Base-by-base conservation (phyloP, 768 basidiomycete species). In the Tremella fuciformis region DNA sequence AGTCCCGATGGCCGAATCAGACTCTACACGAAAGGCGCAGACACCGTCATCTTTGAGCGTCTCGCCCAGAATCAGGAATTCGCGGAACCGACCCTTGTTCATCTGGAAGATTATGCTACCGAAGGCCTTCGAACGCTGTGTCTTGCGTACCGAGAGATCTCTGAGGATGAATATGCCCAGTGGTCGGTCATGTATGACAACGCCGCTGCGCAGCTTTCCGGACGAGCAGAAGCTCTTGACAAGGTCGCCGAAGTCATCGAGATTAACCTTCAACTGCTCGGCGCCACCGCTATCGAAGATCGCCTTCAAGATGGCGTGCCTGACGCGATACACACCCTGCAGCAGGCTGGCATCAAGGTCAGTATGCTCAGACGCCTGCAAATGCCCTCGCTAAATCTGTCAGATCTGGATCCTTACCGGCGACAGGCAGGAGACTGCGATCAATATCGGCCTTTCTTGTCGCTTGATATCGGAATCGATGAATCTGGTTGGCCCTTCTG, bases 361-460 rank as follows among this genome's bases (percentile, higher is more conserved):
- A 50, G 66, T 1, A 2, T 38, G 18, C 8, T 13, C 34, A n/a
- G 8, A 9, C 29, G 11, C 4, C 29, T 6, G 6, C 6, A 11
- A 18, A 8, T 2, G n/a, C 13, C n/a, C 18, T 19, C 34, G 53
- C 51, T 56, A 50, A 56, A 8, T 34, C 24, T 21, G 3, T 29
- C 63, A 88, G 86, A 86, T 99, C 16, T 99, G 96, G 96, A 93
- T 99, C 8, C 79, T 99, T 51, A 99, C 96, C 1, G 96, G 96
- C 0, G 96, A 99, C 76, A 81, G 96, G 64, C 96, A 99, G 79
- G 96, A 99, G 78, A 99, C 96, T 1, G 96, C 96, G 15, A 97
- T 99, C 78, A 99, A 99, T 70, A 98, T 99, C 63, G 96, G 96
- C 53, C 86, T 98, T 83, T 94, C 92, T 1, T 98, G 96, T 80